Percentiles rank a stretch among this genome's conserved stretches.
These are phyloP conservation scores for Solanum sejunctum DNA, from an alignment of 257 asterid species.

Conservation along the genomic window DNA sequence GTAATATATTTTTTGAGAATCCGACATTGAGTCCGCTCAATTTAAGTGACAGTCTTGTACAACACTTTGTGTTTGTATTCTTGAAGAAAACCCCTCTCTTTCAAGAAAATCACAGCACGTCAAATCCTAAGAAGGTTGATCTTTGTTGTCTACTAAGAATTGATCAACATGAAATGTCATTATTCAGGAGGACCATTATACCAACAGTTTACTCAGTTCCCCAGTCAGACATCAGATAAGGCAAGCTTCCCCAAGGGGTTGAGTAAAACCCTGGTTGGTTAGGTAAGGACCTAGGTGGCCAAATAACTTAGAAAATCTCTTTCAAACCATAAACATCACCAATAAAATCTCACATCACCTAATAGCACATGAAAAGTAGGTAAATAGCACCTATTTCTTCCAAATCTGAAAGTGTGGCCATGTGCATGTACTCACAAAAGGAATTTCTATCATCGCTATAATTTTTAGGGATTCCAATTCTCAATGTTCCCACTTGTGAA, in stretches of 20 bases:
- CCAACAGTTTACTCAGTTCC: not conserved
- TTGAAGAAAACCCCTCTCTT: not conserved
- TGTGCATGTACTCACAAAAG: not conserved
- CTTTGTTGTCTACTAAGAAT: not conserved
- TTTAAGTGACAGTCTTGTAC: not conserved
- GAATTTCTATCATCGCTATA: not conserved
- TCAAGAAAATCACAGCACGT: not conserved
- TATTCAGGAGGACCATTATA: not conserved
- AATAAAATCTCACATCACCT: not conserved
- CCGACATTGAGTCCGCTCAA: no score
- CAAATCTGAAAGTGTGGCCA: not conserved
- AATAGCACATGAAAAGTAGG: not conserved
- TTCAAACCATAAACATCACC: not conserved
- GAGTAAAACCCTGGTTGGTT: not conserved
- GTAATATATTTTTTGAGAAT: no score
- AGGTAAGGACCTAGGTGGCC: not conserved
- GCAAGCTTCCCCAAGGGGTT: not conserved
- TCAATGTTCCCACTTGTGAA: not conserved
- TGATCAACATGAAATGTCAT: not conserved
- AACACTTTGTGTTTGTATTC: not conserved
- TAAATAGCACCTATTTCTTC: not conserved
- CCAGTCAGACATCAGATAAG: not conserved
- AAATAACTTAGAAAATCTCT: not conserved
- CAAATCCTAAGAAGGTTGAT: not conserved
- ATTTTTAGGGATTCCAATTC: not conserved